These are phyloP conservation scores for Trichoderma endophyticum DNA, from an alignment of 2,329 filamentous ascomycete species.

Conservation along the genomic window DNA sequence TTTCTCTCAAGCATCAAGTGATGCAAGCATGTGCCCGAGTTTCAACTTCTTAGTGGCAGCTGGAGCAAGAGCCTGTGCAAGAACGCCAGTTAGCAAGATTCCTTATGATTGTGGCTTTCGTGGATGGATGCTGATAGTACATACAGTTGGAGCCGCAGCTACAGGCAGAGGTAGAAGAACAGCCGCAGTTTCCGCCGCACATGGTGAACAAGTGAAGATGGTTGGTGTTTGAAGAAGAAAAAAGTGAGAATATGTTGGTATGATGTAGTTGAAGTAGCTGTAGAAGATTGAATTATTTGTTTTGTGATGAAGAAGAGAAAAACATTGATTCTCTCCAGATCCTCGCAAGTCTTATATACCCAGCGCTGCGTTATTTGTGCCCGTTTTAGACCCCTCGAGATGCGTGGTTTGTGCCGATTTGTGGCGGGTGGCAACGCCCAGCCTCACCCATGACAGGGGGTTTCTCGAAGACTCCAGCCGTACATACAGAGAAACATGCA, in stretches of 20 bases:
- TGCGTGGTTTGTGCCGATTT: conserved; percentile 19
- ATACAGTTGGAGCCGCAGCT: conserved; percentile 38
- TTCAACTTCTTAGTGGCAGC: conserved; percentile 22
- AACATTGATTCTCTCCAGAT: neutral
- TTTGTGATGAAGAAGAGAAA: neutral
- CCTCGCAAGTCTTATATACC: conserved; percentile 11
- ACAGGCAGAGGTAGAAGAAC: conserved; percentile 34
- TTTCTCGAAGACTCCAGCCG: neutral
- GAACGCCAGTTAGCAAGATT: conserved; percentile 17
- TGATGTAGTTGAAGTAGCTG: neutral
- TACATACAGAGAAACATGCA: neutral
- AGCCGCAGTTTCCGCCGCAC: conserved; percentile 36
- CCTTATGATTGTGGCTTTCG: neutral
- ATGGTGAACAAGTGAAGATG: conserved; percentile 29
- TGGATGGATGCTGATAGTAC: conserved; percentile 16
- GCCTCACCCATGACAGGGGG: neutral
- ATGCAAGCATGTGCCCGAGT: neutral
- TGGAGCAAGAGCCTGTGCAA: conserved; percentile 32
- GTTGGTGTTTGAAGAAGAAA: neutral
- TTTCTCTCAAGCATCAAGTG: neutral
- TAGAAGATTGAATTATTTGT: neutral
- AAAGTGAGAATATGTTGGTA: neutral
- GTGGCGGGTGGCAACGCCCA: conserved; percentile 5
- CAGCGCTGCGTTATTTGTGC: conserved; percentile 7
- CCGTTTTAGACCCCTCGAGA: neutral